phyloP scores from a whole-genome alignment of 192 early-diverging fungal genomes.

The Rhizophagus clarus region DNA sequence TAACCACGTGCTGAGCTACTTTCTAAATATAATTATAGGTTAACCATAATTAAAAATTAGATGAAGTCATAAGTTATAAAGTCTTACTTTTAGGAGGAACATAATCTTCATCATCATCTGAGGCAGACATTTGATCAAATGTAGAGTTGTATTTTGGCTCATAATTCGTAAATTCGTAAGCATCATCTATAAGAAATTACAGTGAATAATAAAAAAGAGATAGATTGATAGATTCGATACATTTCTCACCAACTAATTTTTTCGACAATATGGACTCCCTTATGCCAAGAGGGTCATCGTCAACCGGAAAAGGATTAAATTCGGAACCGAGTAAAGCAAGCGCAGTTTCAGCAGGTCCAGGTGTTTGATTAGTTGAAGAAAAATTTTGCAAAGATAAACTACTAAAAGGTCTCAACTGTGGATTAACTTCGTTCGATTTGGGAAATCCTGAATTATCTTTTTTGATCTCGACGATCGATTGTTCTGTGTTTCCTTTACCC shows the following conservation, averaged over 20 bases:
- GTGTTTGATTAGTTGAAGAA: neutral
- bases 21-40: neutral
- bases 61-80: neutral
- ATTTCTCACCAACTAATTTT: neutral
- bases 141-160: neutral
- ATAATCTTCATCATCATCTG: slow-evolving; percentile 14
- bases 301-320: neutral
- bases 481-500: neutral
- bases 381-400: neutral
- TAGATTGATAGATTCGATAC: neutral
- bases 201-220: neutral
- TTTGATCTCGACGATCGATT: neutral
- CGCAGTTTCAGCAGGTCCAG: neutral
- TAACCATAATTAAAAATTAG: neutral
- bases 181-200: neutral
- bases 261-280: neutral
- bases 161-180: neutral
- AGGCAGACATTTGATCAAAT: neutral
- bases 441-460: neutral
- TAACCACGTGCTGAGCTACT: neutral
- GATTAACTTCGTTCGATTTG: neutral
- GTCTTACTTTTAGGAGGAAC: slow-evolving; percentile 4
- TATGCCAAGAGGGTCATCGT: neutral
- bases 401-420: neutral
- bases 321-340: neutral